phyloP scores from a whole-genome alignment of 352 stramenopile species.

The Phytophthora pistaciae region DNA sequence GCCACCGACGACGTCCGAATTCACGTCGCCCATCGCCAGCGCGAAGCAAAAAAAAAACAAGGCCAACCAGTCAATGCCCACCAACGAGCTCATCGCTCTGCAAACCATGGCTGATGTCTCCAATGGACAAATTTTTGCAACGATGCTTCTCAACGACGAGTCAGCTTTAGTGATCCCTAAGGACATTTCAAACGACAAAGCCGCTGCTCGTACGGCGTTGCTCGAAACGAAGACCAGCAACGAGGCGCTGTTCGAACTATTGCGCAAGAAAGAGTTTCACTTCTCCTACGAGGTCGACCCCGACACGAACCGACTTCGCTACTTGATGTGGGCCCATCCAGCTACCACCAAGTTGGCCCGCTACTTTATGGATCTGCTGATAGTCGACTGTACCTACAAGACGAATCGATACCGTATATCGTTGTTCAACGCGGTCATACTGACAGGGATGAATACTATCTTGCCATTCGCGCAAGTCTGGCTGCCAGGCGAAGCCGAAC shows the following conservation, averaged over 20 bases:
- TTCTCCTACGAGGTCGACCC: neutral
- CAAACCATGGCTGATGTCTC: neutral
- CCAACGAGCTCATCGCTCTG: neutral
- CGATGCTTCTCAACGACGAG: neutral
- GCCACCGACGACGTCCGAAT: neutral
- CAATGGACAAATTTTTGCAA: neutral
- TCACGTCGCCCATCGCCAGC: neutral
- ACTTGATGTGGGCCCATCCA: constrained; percentile 20
- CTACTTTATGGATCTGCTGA: constrained; percentile 7
- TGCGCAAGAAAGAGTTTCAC: neutral
- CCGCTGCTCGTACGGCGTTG: neutral
- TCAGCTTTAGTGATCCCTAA: neutral
- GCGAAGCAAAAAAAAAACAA: neutral
- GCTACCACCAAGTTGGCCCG: neutral
- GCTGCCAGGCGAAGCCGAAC: constrained; percentile 2
- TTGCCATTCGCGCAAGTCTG: neutral
- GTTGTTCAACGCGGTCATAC: neutral
- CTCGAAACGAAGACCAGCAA: neutral
- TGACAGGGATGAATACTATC: constrained; percentile 7
- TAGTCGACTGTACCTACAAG: constrained; percentile 10
- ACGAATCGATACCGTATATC: neutral
- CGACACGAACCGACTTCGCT: neutral
- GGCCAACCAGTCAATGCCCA: neutral
- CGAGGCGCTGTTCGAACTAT: neutral
- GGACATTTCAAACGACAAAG: constrained; percentile 12